Evolutionary conservation across 352 stramenopile species (phyloP), one percentile per base, ranked within the genome.

Genomic region (Pilasporangium apinafurcum): DNA sequence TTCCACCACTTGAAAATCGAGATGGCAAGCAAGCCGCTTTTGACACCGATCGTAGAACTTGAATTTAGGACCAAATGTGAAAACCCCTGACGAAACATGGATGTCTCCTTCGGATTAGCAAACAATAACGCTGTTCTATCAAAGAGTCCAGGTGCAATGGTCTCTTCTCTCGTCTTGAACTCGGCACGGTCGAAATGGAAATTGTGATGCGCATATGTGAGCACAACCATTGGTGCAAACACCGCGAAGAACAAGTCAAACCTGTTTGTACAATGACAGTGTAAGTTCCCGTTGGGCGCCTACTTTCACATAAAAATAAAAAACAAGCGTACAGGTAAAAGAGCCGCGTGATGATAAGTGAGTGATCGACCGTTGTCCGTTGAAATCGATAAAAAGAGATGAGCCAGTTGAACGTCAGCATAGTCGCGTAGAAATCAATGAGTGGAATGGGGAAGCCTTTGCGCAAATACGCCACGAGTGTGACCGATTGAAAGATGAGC

Each of bases 1-100:
- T 62, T 60, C 14, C 34, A 41, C 62, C 68, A 78, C 44, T 76
- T 78, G 40, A 57, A 66, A 1, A 82, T 36, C 0, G 62, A 68
- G 0, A 78, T 37, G 1, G 56, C 16, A 24, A 71, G 68, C 6
- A 82, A 56, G 8, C 37, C 55, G 2, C 42, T 62, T 18, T 76
- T 78, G 16, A 62, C 38, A 10, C 62, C 40, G 18, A 80, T 65
- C 42, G 21, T 53, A 38, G 34, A 48, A 43, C 27, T 47, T 18
- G 37, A 42, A 9, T 56, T 76, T 37, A 75, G 61, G 20, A 60
- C 54, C 3, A 79, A 38, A 31, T 58, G 60, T 16, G 44, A 38
- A 21, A 73, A 70, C 20, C 53, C 58, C 8, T 53, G 35, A 14
- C 54, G 63, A 14, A 74, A 62, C 2, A 70, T 40, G 30, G 68